phyloP scores from a whole-genome alignment of 768 basidiomycete genomes.

The Hypsizygus marmoreus region DNA sequence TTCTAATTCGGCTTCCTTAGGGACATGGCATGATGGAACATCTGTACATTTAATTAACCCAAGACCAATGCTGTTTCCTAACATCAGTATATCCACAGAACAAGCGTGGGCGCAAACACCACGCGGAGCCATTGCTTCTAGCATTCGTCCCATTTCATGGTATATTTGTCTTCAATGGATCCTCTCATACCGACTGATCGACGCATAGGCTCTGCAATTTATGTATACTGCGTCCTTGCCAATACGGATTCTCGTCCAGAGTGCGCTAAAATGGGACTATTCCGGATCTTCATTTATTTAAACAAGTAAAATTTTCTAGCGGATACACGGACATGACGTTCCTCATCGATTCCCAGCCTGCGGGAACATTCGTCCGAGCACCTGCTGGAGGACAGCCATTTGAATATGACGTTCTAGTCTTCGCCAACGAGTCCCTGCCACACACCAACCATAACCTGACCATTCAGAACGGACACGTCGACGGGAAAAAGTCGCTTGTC shows the following conservation, averaged over 20 bases:
- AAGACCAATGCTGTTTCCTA: not conserved
- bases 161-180: slow-evolving; percentile 13
- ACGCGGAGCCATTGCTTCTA: slow-evolving; percentile 15
- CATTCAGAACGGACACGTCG: slow-evolving; percentile 33
- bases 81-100: slow-evolving; percentile 18
- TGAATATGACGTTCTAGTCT: slow-evolving; percentile 38
- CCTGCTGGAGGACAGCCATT: slow-evolving; percentile 22
- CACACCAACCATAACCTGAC: slow-evolving; percentile 31
- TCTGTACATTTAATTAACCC: slow-evolving; percentile 13
- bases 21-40: slow-evolving; percentile 39
- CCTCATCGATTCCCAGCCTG: slow-evolving; percentile 33
- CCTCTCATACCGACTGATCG: slow-evolving; percentile 3
- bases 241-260: slow-evolving; percentile 21
- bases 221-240: slow-evolving; percentile 41
- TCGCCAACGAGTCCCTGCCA: slow-evolving; percentile 26
- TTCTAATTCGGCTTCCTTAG: slow-evolving; percentile 12
- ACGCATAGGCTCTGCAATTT: slow-evolving; percentile 42
- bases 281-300: not conserved
- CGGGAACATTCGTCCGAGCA: slow-evolving; percentile 27
- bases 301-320: slow-evolving; percentile 8
- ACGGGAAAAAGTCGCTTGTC: slow-evolving; percentile 28
- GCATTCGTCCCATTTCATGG: slow-evolving; percentile 38
- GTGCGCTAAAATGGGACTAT: slow-evolving; percentile 2
- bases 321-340: slow-evolving; percentile 39
- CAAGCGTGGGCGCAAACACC: slow-evolving; percentile 13